phyloP scores from a whole-genome alignment of 208 protist genomes.

The Tetramitus jugosus region DNA sequence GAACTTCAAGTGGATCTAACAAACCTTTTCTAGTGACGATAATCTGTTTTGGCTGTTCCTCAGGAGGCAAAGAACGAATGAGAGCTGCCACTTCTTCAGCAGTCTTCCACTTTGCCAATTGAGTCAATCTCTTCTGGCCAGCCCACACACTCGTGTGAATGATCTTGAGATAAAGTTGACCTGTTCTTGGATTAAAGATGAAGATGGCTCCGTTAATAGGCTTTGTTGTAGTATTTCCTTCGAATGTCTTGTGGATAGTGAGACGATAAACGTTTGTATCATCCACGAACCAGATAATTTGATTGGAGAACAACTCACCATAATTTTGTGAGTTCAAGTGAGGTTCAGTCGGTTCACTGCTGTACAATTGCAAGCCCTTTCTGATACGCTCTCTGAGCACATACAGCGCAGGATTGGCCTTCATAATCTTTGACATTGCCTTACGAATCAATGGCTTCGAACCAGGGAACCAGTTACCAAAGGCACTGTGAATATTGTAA shows the following conservation, averaged over 20 bases:
- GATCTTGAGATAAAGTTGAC: conserved; percentile 98
- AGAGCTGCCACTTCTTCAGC: conserved; percentile 99
- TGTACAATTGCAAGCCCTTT: conserved; percentile 98
- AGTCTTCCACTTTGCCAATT: conserved; percentile 99
- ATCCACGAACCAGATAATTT: conserved; percentile 99
- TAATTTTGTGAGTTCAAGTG: conserved; percentile 96
- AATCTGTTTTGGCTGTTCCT: conserved; percentile 99
- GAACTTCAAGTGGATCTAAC: conserved; percentile 88
- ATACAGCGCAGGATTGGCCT: conserved; percentile 98
- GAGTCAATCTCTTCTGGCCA: conserved; percentile 98
- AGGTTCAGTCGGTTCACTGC: conserved; percentile 98
- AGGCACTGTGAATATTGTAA: conserved; percentile 97
- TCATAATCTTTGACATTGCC: conserved; percentile 98
- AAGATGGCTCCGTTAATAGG: conserved; percentile 98
- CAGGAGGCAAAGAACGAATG: conserved; percentile 94
- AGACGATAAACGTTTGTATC: conserved; percentile 99
- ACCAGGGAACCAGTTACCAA: conserved; percentile 97
- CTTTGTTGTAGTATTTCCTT: conserved; percentile 93
- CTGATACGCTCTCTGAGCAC: conserved; percentile 98
- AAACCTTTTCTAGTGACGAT: conserved; percentile 98
- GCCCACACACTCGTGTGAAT: conserved; percentile 99
- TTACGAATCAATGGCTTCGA: conserved; percentile 93
- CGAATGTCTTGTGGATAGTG: conserved; percentile 98
- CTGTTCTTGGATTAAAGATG: conserved; percentile 99
- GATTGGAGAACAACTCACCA: conserved; percentile 97